Base-by-base conservation (phyloP, 495 filamentous ascomycete genomes). In the Penicillium pulvis region DNA sequence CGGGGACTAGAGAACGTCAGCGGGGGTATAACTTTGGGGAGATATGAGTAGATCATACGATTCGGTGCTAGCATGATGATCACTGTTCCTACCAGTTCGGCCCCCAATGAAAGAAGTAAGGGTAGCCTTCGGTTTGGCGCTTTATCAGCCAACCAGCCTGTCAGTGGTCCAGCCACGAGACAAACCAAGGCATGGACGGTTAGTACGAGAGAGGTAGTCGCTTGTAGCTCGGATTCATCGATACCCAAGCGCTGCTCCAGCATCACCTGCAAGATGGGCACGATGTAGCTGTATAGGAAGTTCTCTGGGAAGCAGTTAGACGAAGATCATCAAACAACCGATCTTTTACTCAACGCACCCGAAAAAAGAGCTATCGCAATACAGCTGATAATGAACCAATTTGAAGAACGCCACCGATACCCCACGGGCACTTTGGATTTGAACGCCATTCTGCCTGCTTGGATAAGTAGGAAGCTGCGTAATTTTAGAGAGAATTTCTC, bases 251-350 rank as follows among this genome's bases (percentile, higher is more conserved):
- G 60, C 6, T 60, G 17, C 36, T 68, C 65, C 11, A 71, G 41
- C 23, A 71, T 64, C 17, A 64, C 57, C n/a, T 59, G 61, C 7
- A 71, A 63, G 11, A 71, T 52, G 8, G 68, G 68, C 12, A 66
- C 59, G 56, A 71, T 64, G 48, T 68, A 71, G 14, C 35, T 45
- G 33, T 41, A 58, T 9, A 62, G 41, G 19, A 57, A 51, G 14
- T 46, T 57, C 19, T 57, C 55, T 54, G 9, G 5, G 28, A 44
- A n/a, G 12, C 17, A 24, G 17, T 39, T n/a, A 53, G 51, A 26
- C 39, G 16, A 17, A 10, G 14, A 16, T n/a, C 39, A 41, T n/a
- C 14, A 41, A n/a, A 36, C 33, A 14, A 11, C 33, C 12, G 33
- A 9, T 23, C 20, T 23, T 1, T 23, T 23, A 23, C 1, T 23